These are phyloP conservation scores for Zoysia matrella DNA, from an alignment of 202 grass and related monocot species.

Conservation along the genomic window DNA sequence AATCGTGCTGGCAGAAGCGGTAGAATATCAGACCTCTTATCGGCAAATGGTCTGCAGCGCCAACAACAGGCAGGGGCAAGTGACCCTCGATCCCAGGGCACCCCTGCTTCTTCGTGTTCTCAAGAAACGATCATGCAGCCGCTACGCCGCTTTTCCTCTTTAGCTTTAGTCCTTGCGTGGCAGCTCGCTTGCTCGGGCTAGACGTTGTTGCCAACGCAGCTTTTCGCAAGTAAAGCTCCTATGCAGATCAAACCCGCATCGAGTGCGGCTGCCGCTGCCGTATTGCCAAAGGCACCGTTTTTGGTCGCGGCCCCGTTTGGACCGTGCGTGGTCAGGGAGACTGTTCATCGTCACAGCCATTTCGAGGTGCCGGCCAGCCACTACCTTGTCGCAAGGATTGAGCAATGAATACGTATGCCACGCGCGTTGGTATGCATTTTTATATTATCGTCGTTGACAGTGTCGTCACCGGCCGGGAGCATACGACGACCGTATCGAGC, in stretches of 20 bases:
- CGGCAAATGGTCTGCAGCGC: background rate
- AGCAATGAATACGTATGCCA: background rate
- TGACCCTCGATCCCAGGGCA: conserved; percentile 37
- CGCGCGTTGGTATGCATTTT: background rate
- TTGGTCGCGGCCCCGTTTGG: background rate
- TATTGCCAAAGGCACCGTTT: conserved; percentile 43
- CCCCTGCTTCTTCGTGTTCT: background rate
- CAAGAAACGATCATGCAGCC: conserved; percentile 52
- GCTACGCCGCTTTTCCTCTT: conserved; percentile 35
- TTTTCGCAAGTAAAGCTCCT: conserved; percentile 38
- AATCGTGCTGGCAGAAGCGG: background rate
- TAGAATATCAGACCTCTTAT: too few species aligned
- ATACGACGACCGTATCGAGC: too few species aligned
- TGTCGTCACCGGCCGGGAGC: background rate
- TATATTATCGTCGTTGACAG: background rate
- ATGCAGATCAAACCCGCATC: conserved; percentile 32
- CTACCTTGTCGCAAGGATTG: background rate
- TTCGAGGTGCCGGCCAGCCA: background rate
- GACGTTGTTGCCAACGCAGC: conserved; percentile 30
- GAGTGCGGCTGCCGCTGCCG: conserved; percentile 32
- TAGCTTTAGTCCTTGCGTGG: too few species aligned
- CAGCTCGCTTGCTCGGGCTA: background rate
- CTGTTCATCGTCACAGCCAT: background rate
- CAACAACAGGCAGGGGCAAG: conserved; percentile 32
- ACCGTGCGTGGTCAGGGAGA: background rate